Conservation (phyloP, 2,329 filamentous ascomycete genomes). For the Ascomycota sp. region DNA sequence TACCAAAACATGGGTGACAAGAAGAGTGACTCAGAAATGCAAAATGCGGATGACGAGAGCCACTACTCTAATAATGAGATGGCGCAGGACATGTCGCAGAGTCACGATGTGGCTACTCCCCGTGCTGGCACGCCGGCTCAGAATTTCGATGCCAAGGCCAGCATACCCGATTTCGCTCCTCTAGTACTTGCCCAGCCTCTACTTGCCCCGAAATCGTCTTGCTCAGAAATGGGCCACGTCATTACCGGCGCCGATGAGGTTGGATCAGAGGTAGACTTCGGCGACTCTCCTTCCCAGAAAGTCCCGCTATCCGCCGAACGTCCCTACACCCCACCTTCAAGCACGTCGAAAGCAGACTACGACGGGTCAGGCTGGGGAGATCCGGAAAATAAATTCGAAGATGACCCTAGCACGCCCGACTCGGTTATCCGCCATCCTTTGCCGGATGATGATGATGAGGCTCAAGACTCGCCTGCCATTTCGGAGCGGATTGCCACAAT, state of each 20-base stretch:
- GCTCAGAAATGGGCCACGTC: neutral
- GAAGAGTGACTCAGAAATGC: conserved; percentile 21
- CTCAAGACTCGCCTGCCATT: conserved; percentile 38
- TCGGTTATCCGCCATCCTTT: conserved; percentile 74
- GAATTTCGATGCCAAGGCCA: conserved; percentile 1
- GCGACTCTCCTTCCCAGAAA: conserved; percentile 14
- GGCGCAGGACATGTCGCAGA: conserved; percentile 5
- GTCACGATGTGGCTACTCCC: conserved; percentile 20
- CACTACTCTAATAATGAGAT: conserved; percentile 13
- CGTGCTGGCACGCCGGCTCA: conserved; percentile 16
- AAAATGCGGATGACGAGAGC: conserved; percentile 20
- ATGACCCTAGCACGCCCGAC: conserved; percentile 57
- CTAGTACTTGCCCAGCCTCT: neutral
- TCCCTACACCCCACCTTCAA: conserved; percentile 27
- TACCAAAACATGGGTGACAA: conserved; percentile 32
- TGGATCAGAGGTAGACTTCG: neutral
- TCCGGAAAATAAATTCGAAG: conserved; percentile 28
- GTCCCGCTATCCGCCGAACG: conserved; percentile 17
- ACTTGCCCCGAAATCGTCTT: neutral
- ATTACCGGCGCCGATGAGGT: neutral
- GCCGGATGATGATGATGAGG: conserved; percentile 23
- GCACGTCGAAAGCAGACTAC: conserved; percentile 39
- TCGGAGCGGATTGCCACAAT: conserved; percentile 76
- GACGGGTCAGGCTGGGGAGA: conserved; percentile 42
- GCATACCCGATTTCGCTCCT: conserved; percentile 16